These are phyloP conservation scores for Echium plantagineum DNA, from an alignment of 257 asterid species.

Conservation along the genomic window DNA sequence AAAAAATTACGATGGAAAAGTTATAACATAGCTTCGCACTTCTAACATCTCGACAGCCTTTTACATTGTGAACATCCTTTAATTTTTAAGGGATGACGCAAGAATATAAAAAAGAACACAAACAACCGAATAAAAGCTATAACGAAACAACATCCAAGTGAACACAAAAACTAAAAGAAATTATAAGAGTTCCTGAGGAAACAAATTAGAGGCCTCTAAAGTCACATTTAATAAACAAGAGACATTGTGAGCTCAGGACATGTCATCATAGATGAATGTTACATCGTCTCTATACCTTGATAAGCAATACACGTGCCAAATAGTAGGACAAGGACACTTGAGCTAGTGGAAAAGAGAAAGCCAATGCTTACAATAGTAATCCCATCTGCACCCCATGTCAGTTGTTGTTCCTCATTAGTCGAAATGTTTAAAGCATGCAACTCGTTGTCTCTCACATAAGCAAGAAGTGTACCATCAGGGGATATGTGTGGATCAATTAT, in stretches of 20 bases:
- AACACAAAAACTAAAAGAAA: neutral
- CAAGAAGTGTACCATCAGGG: conserved; percentile 83
- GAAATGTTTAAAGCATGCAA: conserved; percentile 53
- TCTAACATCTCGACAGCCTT: no score
- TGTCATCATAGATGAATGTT: no score
- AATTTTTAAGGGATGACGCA: no score
- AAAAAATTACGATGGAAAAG: no score
- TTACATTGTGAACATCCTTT: no score
- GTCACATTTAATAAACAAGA: neutral
- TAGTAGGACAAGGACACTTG: conserved; percentile 6
- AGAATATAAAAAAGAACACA: no score
- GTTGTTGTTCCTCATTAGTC: conserved; percentile 41
- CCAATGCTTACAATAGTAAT: conserved; percentile 42
- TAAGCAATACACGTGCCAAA: no score
- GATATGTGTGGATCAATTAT: conserved; percentile 83
- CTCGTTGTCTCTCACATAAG: conserved; percentile 68
- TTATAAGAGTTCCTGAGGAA: neutral
- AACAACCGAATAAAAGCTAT: no score
- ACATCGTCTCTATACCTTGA: no score
- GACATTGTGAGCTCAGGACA: no score
- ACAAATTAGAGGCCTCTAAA: neutral
- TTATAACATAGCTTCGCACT: no score
- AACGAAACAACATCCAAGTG: no score
- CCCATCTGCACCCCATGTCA: conserved; percentile 63
- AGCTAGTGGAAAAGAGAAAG: conserved; percentile 9